A percentile compares a stretch with the other conserved stretches of the same genome.
Conservation (phyloP, 2,329 filamentous ascomycete species). For the Xylariaceae sp. region DNA sequence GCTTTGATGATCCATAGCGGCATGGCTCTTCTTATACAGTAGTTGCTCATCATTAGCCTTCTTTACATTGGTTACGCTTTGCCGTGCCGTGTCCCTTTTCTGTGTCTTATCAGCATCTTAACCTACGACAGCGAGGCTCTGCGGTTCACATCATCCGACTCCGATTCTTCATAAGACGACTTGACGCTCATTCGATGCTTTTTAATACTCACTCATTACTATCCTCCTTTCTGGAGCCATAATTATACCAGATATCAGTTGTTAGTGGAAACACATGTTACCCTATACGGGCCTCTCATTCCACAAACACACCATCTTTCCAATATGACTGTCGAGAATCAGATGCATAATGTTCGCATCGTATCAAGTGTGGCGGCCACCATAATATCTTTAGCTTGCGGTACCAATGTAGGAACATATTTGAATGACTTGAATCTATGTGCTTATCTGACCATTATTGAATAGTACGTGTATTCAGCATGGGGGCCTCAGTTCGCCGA, state of each 20-base stretch:
- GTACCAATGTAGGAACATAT: constrained; percentile 76
- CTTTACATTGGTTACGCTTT: background rate
- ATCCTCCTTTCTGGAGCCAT: background rate
- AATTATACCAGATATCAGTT: background rate
- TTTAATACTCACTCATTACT: constrained; percentile 12
- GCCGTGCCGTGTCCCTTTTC: constrained; percentile 1
- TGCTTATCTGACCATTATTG: constrained; percentile 22
- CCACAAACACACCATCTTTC: background rate
- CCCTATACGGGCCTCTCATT: background rate
- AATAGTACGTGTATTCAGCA: constrained; percentile 94
- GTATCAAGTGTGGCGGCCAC: constrained; percentile 87
- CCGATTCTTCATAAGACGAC: background rate
- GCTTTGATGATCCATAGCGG: background rate
- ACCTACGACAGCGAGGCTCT: background rate
- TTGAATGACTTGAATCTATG: background rate
- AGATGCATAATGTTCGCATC: constrained; percentile 70
- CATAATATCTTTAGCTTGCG: constrained; percentile 83
- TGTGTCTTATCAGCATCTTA: constrained; percentile 1
- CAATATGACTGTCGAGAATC: constrained; percentile 54
- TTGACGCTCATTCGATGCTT: constrained; percentile 7
- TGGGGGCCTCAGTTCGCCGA: constrained; percentile 97
- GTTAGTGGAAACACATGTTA: constrained; percentile 2
- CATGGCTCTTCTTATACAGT: background rate
- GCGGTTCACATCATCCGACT: background rate
- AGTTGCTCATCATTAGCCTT: background rate